Conservation (phyloP, 2,329 filamentous ascomycete genomes). For the Paecilomyces sp. region DNA sequence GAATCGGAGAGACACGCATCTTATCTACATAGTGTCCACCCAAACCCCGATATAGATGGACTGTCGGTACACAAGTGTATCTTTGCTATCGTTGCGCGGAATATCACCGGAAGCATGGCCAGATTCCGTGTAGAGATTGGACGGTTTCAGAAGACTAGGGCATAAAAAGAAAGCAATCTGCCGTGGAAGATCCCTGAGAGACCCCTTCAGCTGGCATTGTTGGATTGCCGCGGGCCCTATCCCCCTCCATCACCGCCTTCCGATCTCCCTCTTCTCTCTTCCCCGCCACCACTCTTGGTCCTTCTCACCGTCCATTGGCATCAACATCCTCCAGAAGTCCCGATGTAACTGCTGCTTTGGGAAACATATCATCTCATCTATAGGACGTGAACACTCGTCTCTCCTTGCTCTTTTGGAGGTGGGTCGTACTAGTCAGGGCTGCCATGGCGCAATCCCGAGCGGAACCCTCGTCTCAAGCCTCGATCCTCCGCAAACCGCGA, state of each 20-base stretch:
- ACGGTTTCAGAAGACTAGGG: neutral
- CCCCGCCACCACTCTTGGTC: neutral
- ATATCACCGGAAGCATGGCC: neutral
- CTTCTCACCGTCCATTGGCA: neutral
- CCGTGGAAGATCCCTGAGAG: neutral
- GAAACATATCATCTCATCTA: neutral
- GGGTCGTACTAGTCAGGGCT: neutral
- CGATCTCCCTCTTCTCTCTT: neutral
- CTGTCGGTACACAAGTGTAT: neutral
- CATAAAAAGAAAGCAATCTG: neutral
- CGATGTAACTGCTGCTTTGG: neutral
- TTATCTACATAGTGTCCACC: neutral
- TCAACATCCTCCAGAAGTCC: neutral
- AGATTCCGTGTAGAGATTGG: neutral
- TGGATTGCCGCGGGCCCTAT: neutral
- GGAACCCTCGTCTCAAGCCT: neutral
- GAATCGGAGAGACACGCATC: neutral
- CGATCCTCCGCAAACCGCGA: neutral
- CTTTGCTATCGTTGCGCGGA: neutral
- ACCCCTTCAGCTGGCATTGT: neutral
- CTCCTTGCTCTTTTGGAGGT: neutral
- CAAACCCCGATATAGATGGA: neutral
- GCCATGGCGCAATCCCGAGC: conserved; percentile 6
- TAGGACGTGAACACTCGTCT: neutral
- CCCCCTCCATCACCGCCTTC: neutral